Evolutionary conservation across 2,329 filamentous ascomycete species (phyloP).

Genomic region (Didymella pomorum): DNA sequence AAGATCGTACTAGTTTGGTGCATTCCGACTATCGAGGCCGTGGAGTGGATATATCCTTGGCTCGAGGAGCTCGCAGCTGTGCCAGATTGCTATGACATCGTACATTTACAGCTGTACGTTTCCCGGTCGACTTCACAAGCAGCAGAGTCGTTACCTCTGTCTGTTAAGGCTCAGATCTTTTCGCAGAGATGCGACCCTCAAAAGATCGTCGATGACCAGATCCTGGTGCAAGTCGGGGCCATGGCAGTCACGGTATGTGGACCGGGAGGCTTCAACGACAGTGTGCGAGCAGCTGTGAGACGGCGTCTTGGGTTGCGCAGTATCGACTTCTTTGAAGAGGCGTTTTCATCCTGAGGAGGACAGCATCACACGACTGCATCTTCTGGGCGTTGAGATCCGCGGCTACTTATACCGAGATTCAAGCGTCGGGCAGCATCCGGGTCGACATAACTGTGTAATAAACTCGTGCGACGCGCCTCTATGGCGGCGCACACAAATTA

Average conservation of each 20-base stretch:
- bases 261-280: constrained; percentile 73
- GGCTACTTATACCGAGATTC: not conserved
- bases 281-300: constrained; percentile 72
- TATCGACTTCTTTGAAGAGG: constrained; percentile 78
- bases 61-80: constrained; percentile 81
- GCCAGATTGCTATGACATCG: constrained; percentile 77
- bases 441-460: not conserved
- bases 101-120: constrained; percentile 85
- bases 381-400: not conserved
- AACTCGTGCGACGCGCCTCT: not conserved
- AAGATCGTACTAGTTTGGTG: constrained; percentile 86
- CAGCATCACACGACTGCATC: not conserved
- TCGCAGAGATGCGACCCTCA: constrained; percentile 81
- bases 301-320: constrained; percentile 66
- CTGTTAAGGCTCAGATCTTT: constrained; percentile 75
- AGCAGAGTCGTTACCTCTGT: constrained; percentile 65
- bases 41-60: constrained; percentile 91
- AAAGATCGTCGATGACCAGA: constrained; percentile 77
- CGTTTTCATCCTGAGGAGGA: constrained; percentile 62
- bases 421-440: not conserved
- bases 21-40: constrained; percentile 79
- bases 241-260: constrained; percentile 86
- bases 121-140: constrained; percentile 80
- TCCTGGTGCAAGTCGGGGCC: constrained; percentile 78
- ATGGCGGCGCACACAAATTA: not conserved